Conservation (phyloP, 2,329 filamentous ascomycete species). For the Venturia asperata region DNA sequence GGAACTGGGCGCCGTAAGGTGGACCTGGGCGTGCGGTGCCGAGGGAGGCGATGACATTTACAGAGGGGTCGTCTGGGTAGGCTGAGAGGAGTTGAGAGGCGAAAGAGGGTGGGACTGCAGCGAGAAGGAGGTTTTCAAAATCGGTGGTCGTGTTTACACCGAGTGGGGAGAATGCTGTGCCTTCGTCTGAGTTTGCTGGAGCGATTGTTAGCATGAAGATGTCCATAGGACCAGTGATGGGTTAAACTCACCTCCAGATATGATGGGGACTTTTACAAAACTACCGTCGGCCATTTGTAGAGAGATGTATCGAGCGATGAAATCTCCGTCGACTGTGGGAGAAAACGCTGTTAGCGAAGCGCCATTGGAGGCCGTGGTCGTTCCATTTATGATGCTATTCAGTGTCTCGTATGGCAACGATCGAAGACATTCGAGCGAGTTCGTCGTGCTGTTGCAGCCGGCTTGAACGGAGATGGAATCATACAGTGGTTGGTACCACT, state of each 20-base stretch:
- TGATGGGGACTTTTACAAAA: conserved; percentile 58
- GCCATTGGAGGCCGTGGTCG: conserved; percentile 23
- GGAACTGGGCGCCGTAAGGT: conserved; percentile 39
- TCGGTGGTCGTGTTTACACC: conserved; percentile 46
- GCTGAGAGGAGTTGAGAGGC: conserved; percentile 13
- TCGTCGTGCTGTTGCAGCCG: conserved; percentile 45
- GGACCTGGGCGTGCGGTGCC: conserved; percentile 16
- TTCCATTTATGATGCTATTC: conserved; percentile 46
- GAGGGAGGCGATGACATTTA: conserved; percentile 8
- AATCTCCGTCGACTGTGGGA: conserved; percentile 49
- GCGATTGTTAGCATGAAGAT: background rate
- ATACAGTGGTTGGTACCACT: conserved; percentile 51
- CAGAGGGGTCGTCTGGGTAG: conserved; percentile 19
- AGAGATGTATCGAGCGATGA: conserved; percentile 47
- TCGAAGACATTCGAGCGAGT: conserved; percentile 47
- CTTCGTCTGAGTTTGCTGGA: conserved; percentile 57
- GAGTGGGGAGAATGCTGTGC: conserved; percentile 47
- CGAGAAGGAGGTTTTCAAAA: background rate
- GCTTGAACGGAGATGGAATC: conserved; percentile 53
- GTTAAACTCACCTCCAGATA: conserved; percentile 41
- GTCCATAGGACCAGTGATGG: background rate
- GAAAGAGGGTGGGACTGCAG: conserved; percentile 4
- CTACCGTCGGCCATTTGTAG: conserved; percentile 49
- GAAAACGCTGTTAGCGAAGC: conserved; percentile 23
- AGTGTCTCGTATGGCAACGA: conserved; percentile 52